Percentiles rank a stretch among this genome's conserved stretches.
These are phyloP conservation scores for Cryptococcus wingfieldii DNA, from an alignment of 1,284 basidiomycete genomes.

Conservation along the genomic window DNA sequence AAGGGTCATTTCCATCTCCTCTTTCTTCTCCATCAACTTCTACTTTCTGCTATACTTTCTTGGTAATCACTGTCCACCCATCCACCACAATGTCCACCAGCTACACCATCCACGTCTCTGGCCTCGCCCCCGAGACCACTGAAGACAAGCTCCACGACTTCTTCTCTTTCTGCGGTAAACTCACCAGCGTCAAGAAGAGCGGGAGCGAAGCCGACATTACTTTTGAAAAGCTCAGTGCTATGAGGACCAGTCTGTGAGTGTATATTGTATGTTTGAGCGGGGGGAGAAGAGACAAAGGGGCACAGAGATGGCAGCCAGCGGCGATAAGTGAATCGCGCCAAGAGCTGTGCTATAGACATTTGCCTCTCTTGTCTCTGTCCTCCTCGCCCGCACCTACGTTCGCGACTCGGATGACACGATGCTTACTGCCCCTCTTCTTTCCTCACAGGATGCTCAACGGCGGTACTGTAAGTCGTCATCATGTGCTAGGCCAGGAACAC, in stretches of 20 bases:
- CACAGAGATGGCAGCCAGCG: neutral
- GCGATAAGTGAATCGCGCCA: neutral
- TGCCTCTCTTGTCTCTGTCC: neutral
- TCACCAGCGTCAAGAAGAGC: constrained; percentile 43
- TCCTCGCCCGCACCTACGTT: neutral
- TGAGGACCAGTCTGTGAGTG: constrained; percentile 47
- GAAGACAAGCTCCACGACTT: constrained; percentile 50
- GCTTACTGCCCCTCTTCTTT: neutral
- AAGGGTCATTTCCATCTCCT: neutral
- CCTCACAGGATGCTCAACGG: constrained; percentile 44
- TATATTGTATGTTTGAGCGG: neutral
- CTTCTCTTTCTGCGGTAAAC: constrained; percentile 50
- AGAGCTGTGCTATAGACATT: too few relatives aligned
- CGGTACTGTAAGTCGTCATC: constrained; percentile 41
- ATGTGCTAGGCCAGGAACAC: neutral
- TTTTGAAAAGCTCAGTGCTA: constrained; percentile 50
- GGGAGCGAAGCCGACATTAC: constrained; percentile 47
- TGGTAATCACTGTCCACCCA: neutral
- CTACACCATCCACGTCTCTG: constrained; percentile 47
- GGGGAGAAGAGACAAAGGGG: neutral
- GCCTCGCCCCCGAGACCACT: constrained; percentile 47
- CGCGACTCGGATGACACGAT: neutral
- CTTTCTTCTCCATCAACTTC: neutral
- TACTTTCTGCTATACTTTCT: neutral
- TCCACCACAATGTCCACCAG: constrained; percentile 4